phyloP scores from a whole-genome alignment of 306 rosid species.

The Prunus campanulata region DNA sequence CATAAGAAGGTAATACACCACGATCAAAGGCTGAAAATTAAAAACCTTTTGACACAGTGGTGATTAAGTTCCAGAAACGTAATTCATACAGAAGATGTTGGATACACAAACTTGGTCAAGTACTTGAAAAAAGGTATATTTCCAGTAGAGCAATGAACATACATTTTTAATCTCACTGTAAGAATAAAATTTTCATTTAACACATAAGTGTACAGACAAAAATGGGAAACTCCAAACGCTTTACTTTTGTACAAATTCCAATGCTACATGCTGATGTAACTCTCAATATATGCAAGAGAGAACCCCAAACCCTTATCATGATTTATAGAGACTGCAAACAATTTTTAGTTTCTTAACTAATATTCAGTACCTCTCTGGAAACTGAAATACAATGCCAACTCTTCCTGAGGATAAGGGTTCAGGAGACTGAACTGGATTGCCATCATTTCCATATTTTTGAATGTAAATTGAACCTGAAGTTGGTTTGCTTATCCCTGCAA shows the following conservation, averaged over 20 bases:
- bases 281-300: too few relatives aligned
- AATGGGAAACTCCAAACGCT: too few relatives aligned
- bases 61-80: neutral
- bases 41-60: neutral
- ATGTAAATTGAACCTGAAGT: slow-evolving; percentile 75
- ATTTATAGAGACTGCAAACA: neutral
- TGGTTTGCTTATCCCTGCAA: slow-evolving; percentile 86
- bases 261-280: too few relatives aligned
- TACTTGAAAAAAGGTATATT: too few relatives aligned
- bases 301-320: neutral
- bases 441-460: slow-evolving; percentile 68
- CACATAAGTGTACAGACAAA: too few relatives aligned
- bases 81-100: too few relatives aligned
- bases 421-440: slow-evolving; percentile 53
- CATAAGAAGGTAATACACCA: neutral
- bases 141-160: too few relatives aligned
- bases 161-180: too few relatives aligned
- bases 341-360: neutral
- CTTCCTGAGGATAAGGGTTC: slow-evolving; percentile 64
- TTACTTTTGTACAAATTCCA: too few relatives aligned
- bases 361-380: slow-evolving; percentile 80
- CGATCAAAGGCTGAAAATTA: neutral
- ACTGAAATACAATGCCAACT: slow-evolving; percentile 92
- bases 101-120: too few relatives aligned
- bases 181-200: too few relatives aligned